Evolutionary conservation across 2,329 filamentous ascomycete genomes (phyloP).

Genomic region (Trichoderma atroviride): DNA sequence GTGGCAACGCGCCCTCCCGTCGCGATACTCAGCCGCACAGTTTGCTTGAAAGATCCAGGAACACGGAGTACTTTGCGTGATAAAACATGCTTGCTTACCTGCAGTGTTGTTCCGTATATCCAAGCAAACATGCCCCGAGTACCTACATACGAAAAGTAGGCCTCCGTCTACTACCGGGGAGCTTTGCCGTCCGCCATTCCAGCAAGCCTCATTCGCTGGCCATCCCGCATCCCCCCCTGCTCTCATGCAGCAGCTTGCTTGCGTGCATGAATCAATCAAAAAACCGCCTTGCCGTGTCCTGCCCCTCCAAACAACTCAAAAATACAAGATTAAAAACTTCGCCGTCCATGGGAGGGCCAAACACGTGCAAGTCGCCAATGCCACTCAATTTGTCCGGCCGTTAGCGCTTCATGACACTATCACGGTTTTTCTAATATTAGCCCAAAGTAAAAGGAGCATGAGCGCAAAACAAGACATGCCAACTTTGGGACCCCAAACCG

Average conservation of each 20-base stretch:
- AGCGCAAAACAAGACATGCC: neutral
- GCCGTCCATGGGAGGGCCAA: neutral
- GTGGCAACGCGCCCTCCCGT: conserved; percentile 9
- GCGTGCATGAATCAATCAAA: conserved; percentile 9
- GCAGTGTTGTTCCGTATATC: neutral
- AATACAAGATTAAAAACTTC: neutral
- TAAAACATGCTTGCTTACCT: neutral
- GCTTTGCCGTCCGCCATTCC: neutral
- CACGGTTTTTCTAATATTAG: neutral
- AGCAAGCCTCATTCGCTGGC: conserved; percentile 16
- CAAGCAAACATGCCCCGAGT: too few relatives aligned
- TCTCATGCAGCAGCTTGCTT: neutral
- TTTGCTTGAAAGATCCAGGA: neutral
- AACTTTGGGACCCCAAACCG: neutral
- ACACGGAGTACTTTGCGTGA: neutral
- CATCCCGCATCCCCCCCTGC: neutral
- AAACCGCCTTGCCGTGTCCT: neutral
- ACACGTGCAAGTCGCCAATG: neutral
- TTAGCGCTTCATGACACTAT: neutral
- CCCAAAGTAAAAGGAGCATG: neutral
- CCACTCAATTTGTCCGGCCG: conserved; percentile 7
- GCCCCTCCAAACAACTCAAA: neutral
- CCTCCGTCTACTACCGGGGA: conserved; percentile 18
- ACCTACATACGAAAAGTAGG: too few relatives aligned
- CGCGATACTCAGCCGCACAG: neutral